Conservation (phyloP, 768 basidiomycete species). For the Chalciporus sphaerocephalus region DNA sequence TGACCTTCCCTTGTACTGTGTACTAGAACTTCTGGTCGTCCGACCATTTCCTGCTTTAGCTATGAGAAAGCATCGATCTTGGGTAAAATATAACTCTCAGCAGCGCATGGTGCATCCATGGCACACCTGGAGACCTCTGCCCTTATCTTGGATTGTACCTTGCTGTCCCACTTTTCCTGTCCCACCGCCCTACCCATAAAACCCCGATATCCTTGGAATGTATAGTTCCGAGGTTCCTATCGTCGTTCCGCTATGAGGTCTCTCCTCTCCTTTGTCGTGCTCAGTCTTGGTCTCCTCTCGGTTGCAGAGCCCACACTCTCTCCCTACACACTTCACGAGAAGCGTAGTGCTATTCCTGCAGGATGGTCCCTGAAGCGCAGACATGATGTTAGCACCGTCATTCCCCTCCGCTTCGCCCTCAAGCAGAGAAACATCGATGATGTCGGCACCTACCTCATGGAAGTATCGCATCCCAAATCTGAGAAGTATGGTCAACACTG, state of each 20-base stretch:
- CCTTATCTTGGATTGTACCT: slow-evolving; percentile 6
- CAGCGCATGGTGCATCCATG: not conserved
- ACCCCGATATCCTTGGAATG: not conserved
- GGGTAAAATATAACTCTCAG: not conserved
- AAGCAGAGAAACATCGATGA: slow-evolving; percentile 30
- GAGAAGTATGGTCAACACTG: slow-evolving; percentile 33
- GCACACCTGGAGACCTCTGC: not conserved
- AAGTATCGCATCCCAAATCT: slow-evolving; percentile 33
- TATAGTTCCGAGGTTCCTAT: not conserved
- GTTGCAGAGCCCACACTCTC: slow-evolving; percentile 17
- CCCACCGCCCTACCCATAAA: slow-evolving; percentile 15
- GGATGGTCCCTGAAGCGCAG: slow-evolving; percentile 38
- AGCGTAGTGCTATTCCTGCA: slow-evolving; percentile 31
- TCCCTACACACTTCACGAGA: slow-evolving; percentile 36
- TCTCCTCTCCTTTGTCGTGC: slow-evolving; percentile 12
- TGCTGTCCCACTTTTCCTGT: slow-evolving; percentile 5
- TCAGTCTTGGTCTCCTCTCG: slow-evolving; percentile 17
- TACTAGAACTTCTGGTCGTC: not conserved
- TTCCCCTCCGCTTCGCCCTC: slow-evolving; percentile 32
- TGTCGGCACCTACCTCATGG: slow-evolving; percentile 27
- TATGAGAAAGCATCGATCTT: not conserved
- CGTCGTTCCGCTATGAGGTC: slow-evolving; percentile 11
- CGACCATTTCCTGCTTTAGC: too few species aligned
- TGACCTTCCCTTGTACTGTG: not conserved
- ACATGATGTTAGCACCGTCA: slow-evolving; percentile 27